A percentile compares a stretch with the other conserved stretches of the same genome.
These are phyloP conservation scores for Chalciporus pseudorubinellus DNA, from an alignment of 768 basidiomycete genomes.

Conservation along the genomic window DNA sequence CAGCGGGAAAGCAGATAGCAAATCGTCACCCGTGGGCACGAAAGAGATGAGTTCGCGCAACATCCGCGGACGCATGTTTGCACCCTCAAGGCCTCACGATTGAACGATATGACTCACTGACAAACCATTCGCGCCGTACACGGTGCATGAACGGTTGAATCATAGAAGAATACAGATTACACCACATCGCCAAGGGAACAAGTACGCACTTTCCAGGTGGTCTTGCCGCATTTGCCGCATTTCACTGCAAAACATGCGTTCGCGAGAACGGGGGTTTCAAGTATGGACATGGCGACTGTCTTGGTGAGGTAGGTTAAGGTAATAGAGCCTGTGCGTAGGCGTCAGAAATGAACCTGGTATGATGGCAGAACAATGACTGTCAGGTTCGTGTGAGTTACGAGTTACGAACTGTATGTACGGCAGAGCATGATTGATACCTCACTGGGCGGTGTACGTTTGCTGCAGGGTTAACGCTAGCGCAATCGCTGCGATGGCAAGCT, in stretches of 20 bases:
- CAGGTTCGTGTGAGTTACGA: neutral
- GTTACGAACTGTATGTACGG: conserved; percentile 3
- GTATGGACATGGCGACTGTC: conserved; percentile 23
- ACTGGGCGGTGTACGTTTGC: too few relatives aligned
- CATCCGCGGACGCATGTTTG: conserved; percentile 16
- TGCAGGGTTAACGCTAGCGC: too few relatives aligned
- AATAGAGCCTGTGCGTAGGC: conserved; percentile 29
- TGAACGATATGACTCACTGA: conserved; percentile 6
- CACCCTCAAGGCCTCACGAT: conserved; percentile 11
- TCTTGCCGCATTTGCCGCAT: conserved; percentile 64
- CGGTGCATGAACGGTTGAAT: conserved; percentile 19
- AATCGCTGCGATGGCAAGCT: too few relatives aligned
- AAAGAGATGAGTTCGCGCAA: conserved; percentile 10
- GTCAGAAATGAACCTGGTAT: conserved; percentile 14
- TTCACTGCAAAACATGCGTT: conserved; percentile 56
- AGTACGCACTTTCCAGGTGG: conserved; percentile 62
- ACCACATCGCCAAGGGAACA: conserved; percentile 27
- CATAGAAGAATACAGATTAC: conserved; percentile 13
- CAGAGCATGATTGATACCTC: conserved; percentile 11
- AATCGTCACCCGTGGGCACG: conserved; percentile 2
- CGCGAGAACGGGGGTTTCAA: conserved; percentile 36
- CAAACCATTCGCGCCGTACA: conserved; percentile 15
- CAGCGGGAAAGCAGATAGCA: neutral
- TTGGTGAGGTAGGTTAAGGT: conserved; percentile 30
- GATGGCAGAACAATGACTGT: conserved; percentile 19